These are phyloP conservation scores for Candida labiduridarum DNA, from an alignment of 1,139 yeast genomes.

Conservation along the genomic window DNA sequence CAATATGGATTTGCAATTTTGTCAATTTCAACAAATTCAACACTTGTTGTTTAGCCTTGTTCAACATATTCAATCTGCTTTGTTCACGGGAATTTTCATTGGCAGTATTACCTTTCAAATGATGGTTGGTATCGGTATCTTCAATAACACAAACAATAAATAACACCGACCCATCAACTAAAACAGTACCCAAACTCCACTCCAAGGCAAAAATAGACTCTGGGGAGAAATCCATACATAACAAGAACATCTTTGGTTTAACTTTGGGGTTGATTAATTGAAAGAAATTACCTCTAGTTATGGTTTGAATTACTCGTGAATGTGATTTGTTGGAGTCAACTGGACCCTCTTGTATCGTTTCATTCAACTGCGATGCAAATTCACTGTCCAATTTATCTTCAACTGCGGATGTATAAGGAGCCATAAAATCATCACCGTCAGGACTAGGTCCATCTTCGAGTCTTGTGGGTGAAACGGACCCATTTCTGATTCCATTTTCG, in stretches of 20 bases:
- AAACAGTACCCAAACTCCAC: slow-evolving; percentile 86
- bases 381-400: slow-evolving; percentile 71
- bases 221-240: slow-evolving; percentile 81
- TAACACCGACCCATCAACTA: slow-evolving; percentile 81
- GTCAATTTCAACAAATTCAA: slow-evolving; percentile 65
- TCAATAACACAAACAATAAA: slow-evolving; percentile 80
- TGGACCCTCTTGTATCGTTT: slow-evolving; percentile 61
- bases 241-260: slow-evolving; percentile 68
- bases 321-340: slow-evolving; percentile 58
- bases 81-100: slow-evolving; percentile 50
- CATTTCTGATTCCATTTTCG: slow-evolving; percentile 38
- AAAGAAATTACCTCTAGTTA: slow-evolving; percentile 70
- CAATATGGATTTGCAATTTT: slow-evolving; percentile 75
- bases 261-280: slow-evolving; percentile 52
- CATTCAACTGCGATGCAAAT: slow-evolving; percentile 61
- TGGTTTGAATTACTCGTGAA: slow-evolving; percentile 64
- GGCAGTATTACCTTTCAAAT: slow-evolving; percentile 42
- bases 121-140: slow-evolving; percentile 57
- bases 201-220: slow-evolving; percentile 86
- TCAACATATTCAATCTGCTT: slow-evolving; percentile 59
- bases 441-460: slow-evolving; percentile 13
- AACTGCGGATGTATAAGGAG: slow-evolving; percentile 71
- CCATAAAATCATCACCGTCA: slow-evolving; percentile 39
- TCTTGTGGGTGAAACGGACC: slow-evolving; percentile 12
- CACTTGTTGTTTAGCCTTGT: slow-evolving; percentile 60